Evolutionary conservation across 2,329 filamentous ascomycete species (phyloP).

Genomic region (Fusarium beomiforme): DNA sequence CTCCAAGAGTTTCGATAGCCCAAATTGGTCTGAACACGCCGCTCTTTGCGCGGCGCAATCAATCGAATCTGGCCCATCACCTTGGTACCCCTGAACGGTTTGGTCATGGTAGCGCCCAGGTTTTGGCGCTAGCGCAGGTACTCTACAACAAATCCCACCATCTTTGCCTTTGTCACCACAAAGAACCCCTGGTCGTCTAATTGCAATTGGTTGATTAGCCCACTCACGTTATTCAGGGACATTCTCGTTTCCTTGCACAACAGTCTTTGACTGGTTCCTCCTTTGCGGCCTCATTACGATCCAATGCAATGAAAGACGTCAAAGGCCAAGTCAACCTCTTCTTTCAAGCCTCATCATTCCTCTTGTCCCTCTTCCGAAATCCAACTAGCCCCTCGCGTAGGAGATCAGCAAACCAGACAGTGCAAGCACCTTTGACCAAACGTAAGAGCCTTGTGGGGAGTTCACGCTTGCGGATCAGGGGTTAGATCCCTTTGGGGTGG

Average conservation of each 20-base stretch:
- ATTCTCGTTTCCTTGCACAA: slow-evolving; percentile 7
- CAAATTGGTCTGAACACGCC: slow-evolving; percentile 7
- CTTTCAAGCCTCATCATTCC: slow-evolving; percentile 25
- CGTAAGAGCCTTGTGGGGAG: slow-evolving; percentile 25
- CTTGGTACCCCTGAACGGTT: slow-evolving; percentile 10
- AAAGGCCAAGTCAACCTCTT: slow-evolving; percentile 1
- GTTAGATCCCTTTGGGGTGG: slow-evolving; percentile 10
- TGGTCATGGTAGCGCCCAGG: slow-evolving; percentile 18
- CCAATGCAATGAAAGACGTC: slow-evolving; percentile 7
- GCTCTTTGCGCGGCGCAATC: slow-evolving; percentile 22
- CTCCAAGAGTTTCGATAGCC: neutral
- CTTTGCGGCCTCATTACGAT: slow-evolving; percentile 3
- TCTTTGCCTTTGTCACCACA: slow-evolving; percentile 28
- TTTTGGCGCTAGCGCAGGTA: slow-evolving; percentile 33
- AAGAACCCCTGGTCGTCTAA: slow-evolving; percentile 9
- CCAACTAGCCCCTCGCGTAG: slow-evolving; percentile 4
- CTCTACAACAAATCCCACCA: slow-evolving; percentile 10
- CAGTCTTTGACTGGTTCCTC: slow-evolving; percentile 1
- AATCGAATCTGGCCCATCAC: slow-evolving; percentile 3
- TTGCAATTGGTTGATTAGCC: slow-evolving; percentile 22
- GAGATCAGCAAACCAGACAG: slow-evolving; percentile 8
- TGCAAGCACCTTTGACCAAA: neutral
- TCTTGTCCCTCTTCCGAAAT: neutral
- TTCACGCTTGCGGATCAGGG: slow-evolving; percentile 27
- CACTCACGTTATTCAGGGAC: slow-evolving; percentile 21